These are phyloP conservation scores for Penicillium chermesinum DNA, from an alignment of 495 filamentous ascomycete genomes.

Conservation along the genomic window DNA sequence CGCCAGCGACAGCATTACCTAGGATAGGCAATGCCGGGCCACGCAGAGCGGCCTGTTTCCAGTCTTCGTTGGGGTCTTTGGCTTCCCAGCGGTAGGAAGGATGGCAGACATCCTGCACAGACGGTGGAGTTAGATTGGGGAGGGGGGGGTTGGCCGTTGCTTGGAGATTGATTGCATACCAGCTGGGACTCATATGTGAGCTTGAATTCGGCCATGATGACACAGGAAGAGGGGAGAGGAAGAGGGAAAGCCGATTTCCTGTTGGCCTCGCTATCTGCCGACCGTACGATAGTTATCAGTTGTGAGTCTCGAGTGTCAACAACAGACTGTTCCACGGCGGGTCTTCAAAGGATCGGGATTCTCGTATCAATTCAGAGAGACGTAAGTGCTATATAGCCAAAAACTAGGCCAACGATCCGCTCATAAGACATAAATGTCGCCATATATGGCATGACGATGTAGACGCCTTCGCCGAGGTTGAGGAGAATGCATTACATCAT, in stretches of 20 bases:
- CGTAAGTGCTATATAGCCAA: too few species aligned
- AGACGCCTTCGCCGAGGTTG: slow-evolving; percentile 17
- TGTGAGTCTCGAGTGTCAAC: too few species aligned
- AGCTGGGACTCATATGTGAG: slow-evolving; percentile 31
- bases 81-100: slow-evolving; percentile 46
- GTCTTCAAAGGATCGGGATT: too few species aligned
- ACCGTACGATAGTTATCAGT: not conserved
- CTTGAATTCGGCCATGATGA: slow-evolving; percentile 31
- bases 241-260: too few species aligned
- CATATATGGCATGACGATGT: slow-evolving; percentile 13
- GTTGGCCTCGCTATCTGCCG: not conserved
- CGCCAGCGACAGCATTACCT: slow-evolving; percentile 82
- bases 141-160: too few species aligned
- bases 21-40: slow-evolving; percentile 68
- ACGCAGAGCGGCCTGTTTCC: slow-evolving; percentile 32
- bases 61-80: slow-evolving; percentile 27
- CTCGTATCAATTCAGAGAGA: too few species aligned
- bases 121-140: slow-evolving; percentile 1
- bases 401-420: too few species aligned
- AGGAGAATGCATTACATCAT: slow-evolving; percentile 26
- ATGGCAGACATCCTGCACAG: slow-evolving; percentile 45
- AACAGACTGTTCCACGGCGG: too few species aligned
- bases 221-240: too few species aligned
- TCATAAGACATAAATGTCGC: too few species aligned
- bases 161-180: slow-evolving; percentile 11